Evolutionary conservation across 2,329 filamentous ascomycete genomes (phyloP).

Genomic region (Tolypocladium cylindrosporum): DNA sequence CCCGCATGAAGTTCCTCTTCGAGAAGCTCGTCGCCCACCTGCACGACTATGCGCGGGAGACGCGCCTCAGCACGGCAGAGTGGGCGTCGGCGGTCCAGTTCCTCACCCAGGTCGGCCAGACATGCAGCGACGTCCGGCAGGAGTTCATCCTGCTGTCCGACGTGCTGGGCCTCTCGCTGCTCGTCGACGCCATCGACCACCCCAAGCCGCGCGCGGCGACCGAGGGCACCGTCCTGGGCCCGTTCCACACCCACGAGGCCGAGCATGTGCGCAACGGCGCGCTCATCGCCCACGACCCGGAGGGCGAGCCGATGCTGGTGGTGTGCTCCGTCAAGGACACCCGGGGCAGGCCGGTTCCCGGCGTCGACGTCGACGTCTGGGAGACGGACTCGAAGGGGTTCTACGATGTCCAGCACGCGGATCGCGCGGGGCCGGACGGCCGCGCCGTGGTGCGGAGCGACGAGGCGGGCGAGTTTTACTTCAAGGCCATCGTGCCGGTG

Average conservation of each 20-base stretch:
- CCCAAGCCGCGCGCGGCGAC: neutral
- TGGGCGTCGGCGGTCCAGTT: neutral
- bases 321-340: neutral
- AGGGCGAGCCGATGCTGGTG: neutral
- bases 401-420: neutral
- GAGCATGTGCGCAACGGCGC: neutral
- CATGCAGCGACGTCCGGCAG: neutral
- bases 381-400: neutral
- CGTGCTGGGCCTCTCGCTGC: neutral
- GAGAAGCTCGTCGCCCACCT: neutral
- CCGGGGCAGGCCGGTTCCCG: neutral
- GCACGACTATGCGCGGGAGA: neutral
- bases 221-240: neutral
- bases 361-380: neutral
- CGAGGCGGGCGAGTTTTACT: neutral
- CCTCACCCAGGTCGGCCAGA: neutral
- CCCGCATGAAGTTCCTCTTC: neutral
- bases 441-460: neutral
- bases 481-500: neutral
- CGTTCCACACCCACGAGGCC: neutral
- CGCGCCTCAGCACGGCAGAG: neutral
- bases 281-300: neutral
- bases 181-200: neutral
- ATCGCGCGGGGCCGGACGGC: neutral
- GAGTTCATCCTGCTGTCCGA: neutral